Evolutionary conservation across 441 rosid species (phyloP).

Genomic region (Pelargonium fulgidum): DNA sequence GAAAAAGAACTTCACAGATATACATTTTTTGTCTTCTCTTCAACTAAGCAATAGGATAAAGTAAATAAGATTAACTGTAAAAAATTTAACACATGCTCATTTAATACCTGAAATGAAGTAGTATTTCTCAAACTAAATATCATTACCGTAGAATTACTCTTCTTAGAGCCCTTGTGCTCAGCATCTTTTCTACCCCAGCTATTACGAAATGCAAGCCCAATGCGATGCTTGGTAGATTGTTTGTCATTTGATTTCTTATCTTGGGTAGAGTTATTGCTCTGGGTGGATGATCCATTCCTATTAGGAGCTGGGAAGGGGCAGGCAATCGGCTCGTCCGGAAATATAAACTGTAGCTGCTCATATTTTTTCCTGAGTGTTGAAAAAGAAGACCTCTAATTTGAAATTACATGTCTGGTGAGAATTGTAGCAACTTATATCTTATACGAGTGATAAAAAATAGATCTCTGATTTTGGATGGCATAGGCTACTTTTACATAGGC

Average conservation of each 20-base stretch:
- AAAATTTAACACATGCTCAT: no score
- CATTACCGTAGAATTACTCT: constrained; percentile 61
- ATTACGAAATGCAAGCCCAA: constrained; percentile 70
- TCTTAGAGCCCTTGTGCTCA: constrained; percentile 55
- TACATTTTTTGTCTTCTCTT: not conserved
- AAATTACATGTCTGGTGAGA: constrained; percentile 10
- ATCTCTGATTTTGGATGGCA: not conserved
- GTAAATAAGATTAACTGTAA: not conserved
- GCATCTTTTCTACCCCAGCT: constrained; percentile 82
- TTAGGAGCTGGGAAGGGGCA: constrained; percentile 37
- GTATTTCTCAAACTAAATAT: constrained; percentile 21
- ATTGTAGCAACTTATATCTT: not conserved
- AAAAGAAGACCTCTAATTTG: constrained; percentile 19
- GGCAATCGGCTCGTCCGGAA: constrained; percentile 28
- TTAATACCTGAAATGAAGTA: not conserved
- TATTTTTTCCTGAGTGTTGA: constrained; percentile 64
- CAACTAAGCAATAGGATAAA: not conserved
- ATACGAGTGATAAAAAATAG: not conserved
- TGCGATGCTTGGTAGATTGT: constrained; percentile 46
- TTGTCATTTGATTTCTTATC: constrained; percentile 45
- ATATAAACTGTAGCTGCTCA: constrained; percentile 58
- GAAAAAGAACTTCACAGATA: not conserved
- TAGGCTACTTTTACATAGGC: not conserved
- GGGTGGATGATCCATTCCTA: constrained; percentile 31
- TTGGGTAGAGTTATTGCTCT: constrained; percentile 25